A percentile compares a stretch with the other conserved stretches of the same genome.
Conservation (phyloP, 495 filamentous ascomycete genomes). For the Aspergillus olivimuriae region DNA sequence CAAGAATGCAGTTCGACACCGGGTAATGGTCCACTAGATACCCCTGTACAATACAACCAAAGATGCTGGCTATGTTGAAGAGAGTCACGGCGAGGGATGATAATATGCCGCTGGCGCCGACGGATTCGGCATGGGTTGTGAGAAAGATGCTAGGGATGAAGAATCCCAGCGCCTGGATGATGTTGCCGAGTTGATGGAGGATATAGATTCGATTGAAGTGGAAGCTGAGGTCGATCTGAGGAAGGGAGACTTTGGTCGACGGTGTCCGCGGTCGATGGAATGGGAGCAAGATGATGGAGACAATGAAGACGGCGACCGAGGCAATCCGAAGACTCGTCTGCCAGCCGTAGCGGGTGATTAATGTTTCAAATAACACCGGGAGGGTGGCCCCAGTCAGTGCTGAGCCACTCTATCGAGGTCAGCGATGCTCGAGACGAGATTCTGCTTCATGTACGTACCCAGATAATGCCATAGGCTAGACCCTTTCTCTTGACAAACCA, state of each 20-base stretch:
- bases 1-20: constrained; percentile 45
- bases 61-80: constrained; percentile 41
- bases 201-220: constrained; percentile 33
- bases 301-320: constrained; percentile 35
- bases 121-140: constrained; percentile 41
- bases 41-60: constrained; percentile 50
- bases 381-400: constrained; percentile 37
- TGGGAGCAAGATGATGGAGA: constrained; percentile 46
- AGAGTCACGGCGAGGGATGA: constrained; percentile 38
- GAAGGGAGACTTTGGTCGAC: constrained; percentile 5
- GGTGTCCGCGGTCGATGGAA: constrained; percentile 48
- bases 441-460: constrained; percentile 14
- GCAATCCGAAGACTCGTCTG: constrained; percentile 45
- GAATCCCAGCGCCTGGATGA: constrained; percentile 48
- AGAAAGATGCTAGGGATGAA: constrained; percentile 55
- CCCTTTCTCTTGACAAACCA: constrained; percentile 48
- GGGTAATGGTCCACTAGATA: constrained; percentile 45
- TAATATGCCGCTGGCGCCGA: constrained; percentile 25
- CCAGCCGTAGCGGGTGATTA: constrained; percentile 47
- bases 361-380: constrained; percentile 42
- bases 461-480: constrained; percentile 46
- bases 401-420: constrained; percentile 26
- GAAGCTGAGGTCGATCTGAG: constrained; percentile 31
- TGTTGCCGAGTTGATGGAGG: constrained; percentile 42
- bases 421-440: background rate